Percentiles rank a stretch among this genome's conserved stretches.
phyloP scores from a whole-genome alignment of 805 yeast genomes.

The Lipomyces spencermartinsiae region DNA sequence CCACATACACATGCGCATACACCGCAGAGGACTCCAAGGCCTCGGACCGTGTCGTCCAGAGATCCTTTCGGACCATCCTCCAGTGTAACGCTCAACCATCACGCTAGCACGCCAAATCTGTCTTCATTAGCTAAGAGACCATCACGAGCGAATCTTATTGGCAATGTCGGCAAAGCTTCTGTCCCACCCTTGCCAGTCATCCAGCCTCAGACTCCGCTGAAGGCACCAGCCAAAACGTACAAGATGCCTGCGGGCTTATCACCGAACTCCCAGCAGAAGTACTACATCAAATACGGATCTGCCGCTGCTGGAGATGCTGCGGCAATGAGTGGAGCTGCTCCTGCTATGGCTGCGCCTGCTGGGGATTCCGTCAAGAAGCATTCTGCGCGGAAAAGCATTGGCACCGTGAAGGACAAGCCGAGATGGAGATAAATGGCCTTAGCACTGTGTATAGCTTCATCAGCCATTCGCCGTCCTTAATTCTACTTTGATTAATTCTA shows the following conservation, averaged over 20 bases:
- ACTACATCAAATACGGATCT: slow-evolving; percentile 26
- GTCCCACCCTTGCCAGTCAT: slow-evolving; percentile 12
- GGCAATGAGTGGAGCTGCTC: neutral
- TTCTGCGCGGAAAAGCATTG: slow-evolving; percentile 27
- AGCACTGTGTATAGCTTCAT: neutral
- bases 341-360: neutral
- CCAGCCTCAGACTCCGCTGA: slow-evolving; percentile 10
- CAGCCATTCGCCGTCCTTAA: no score
- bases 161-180: no score
- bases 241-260: slow-evolving; percentile 22
- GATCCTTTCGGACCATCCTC: slow-evolving; percentile 24
- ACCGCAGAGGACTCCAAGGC: neutral
- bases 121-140: slow-evolving; percentile 3
- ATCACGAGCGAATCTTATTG: slow-evolving; percentile 7
- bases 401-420: slow-evolving; percentile 25
- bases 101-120: slow-evolving; percentile 35
- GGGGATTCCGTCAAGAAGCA: neutral
- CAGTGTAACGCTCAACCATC: slow-evolving; percentile 25
- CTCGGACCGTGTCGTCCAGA: slow-evolving; percentile 9
- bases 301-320: slow-evolving; percentile 8
- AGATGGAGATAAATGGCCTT: slow-evolving; percentile 24
- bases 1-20: slow-evolving; percentile 2
- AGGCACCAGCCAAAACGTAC: neutral
- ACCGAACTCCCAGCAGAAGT: slow-evolving; percentile 26
- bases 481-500: neutral